Evolutionary conservation across 2,329 filamentous ascomycete species (phyloP), one percentile per base, ranked within the genome.

Genomic region (Fusarium torulosum): DNA sequence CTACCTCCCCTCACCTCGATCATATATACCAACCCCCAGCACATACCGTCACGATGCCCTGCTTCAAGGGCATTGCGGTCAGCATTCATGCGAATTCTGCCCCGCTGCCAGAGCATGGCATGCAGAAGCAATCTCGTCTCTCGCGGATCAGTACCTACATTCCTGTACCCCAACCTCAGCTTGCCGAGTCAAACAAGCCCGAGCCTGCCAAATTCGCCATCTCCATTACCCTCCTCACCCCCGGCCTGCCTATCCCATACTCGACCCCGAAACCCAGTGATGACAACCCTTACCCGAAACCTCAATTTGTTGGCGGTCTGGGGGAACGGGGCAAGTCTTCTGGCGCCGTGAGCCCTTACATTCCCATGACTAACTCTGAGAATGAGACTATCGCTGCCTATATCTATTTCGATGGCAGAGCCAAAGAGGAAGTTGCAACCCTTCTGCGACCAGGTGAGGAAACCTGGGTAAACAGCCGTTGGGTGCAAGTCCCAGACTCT

Each of bases 321-420:
- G 84, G 79, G 35, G 84, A 85, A 54, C 80, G 80, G 40, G 79
- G 81, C 31, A 84, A 82, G 70, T 80, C 79, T 69, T 77, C 80
- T 58, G 84, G 86, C 68, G 79, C 84, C n/a, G 85, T 97, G 65
- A 89, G 87, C 54, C 93, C 95, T 2, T 99, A 99, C 80, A 91
- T 95, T 67, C 93, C 96, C 53, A 89, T 97, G 81, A 98, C 96
- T 20, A 90, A 92, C 63, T 97, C 93, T 31, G 91, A 93, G 57
- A 97, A 97, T 79, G 96, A 99, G 82, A 99, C 96, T 15, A 95
- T 99, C 73, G 96, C 96, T 31, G 96, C 95, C 37, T 99, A 99
- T 79, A 98, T 99, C 72, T 99, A 99, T 82, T 99, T 99, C 76
- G 96, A 99, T 79, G 96, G 96, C 19, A 86, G 96, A 66, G 87